Evolutionary conservation across 1,139 yeast genomes (phyloP), one percentile per base, ranked within the genome.

Genomic region (Candida pseudocylindracea): DNA sequence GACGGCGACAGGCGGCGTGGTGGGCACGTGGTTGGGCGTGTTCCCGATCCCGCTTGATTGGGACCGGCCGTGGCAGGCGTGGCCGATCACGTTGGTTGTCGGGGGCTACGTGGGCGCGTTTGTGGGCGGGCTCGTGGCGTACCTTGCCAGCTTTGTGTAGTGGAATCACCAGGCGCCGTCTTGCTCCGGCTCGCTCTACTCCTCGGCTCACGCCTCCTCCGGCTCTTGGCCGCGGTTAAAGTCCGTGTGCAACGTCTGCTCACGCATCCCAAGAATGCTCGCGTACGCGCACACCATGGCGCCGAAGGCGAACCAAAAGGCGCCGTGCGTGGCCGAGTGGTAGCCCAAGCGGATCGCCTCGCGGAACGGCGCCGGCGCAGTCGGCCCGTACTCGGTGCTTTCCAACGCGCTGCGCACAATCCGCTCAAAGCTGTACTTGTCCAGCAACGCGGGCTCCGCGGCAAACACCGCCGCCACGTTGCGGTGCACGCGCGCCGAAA

Each of bases 1-100:
- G 28, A 45, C 57, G 25, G 51, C 66, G 7, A 46, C 68, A 9
- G 63, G 72, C 29, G 62, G 72, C 0, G 54, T 73, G 30, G 43
- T 75, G 8, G 93, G 94, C 2, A 71, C 91, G 8, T 88, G 96
- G 96, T 44, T 81, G 2, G 95, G 96, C 9, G 94, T 91, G 5
- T 54, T 80, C 30, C 96, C 93, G 2, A 83, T 88, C 37, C 95
- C 96, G 0, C 60, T 88, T 36, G 98, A 88, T 50, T 88, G 98
- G 98, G 98, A 88, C 49, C 62, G 96, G 42, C 83, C 78, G 26
- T 88, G 98, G 98, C 98, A 88, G 51, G 65, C 61, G 37, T 88
- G 95, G 93, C 98, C 98, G n/a, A 67, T 81, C 36, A 85, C 96
- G 1, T 63, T 85, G 33, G 55, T 85, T 24, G 59, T 67, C n/a